Evolutionary conservation across 164 flowering plant species (phyloP), one percentile per base, ranked within the genome.

Genomic region (Chloranthus sessilifolius): DNA sequence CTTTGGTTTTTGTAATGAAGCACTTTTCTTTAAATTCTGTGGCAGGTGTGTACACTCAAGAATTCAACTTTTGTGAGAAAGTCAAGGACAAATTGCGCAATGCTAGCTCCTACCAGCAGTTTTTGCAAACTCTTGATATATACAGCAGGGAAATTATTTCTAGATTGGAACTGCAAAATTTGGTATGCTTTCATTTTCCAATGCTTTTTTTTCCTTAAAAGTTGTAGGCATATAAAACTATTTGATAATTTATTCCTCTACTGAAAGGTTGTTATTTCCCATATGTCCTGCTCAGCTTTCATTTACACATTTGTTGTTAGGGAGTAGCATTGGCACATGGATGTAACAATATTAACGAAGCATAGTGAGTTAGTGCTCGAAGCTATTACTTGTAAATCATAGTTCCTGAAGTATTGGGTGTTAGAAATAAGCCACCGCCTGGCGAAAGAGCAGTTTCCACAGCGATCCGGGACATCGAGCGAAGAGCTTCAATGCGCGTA

Each of bases 91-190:
- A 57, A 71, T 70, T 86, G 42, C 68, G 50, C 30, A 69, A 59
- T 62, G 39, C 74, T 40, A 86, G 71, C 17, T 64, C 68, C 17
- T 81, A 75, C 60, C 85, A 74, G 60, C 81, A 77, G 47, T 83
- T 81, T 56, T 69, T 86, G 71, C 77, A 75, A 61, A 79, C 84
- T 63, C 81, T 86, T 56, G 70, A 74, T 60, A 73, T 86, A 15
- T 86, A 72, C 53, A 74, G 75, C 69, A 74, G 63, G 44, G 88
- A 86, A 63, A 72, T 82, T 36, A 85, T 88, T 52, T 68, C 81
- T 26, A 65, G 84, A 59, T 11, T 75, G 8, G 80, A 92, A 59
- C 71, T 92, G 67, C 79, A 79, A 37, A 54, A 64, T 47, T 63
- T 88, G 96, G 99, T 92, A 79, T 43, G 77, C 36, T 21, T 61